Conservation (phyloP, 495 filamentous ascomycete genomes). For the Hypoxylon rickii region DNA sequence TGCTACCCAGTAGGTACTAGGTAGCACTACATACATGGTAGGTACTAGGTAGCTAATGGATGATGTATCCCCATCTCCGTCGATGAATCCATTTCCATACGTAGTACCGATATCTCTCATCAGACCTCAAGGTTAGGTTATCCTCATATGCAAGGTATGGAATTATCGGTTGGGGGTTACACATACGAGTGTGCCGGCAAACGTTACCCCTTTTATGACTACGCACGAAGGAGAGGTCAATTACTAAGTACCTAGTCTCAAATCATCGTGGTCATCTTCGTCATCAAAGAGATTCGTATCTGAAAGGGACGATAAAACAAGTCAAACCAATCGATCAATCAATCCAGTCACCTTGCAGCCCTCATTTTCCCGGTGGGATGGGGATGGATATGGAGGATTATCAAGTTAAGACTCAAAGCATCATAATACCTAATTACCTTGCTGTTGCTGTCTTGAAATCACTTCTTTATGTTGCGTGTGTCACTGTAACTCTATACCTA, state of each 20-base stretch:
- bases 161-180: conserved; percentile 1
- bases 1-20: too few relatives aligned
- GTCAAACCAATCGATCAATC: conserved; percentile 19
- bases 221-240: neutral
- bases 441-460: conserved; percentile 27
- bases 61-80: too few relatives aligned
- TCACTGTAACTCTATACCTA: conserved; percentile 23
- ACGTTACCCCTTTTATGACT: conserved; percentile 9
- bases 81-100: too few relatives aligned
- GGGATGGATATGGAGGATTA: neutral
- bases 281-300: too few relatives aligned
- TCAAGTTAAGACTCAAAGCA: neutral
- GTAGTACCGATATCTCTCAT: too few relatives aligned
- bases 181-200: neutral
- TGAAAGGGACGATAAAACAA: conserved; percentile 14
- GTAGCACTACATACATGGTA: too few relatives aligned
- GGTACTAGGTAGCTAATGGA: too few relatives aligned
- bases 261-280: too few relatives aligned
- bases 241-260: neutral
- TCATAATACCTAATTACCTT: too few relatives aligned
- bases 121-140: too few relatives aligned
- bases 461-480: conserved; percentile 26
- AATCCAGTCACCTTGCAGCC: conserved; percentile 2
- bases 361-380: conserved; percentile 7
- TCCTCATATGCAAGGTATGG: neutral